Conservation (phyloP, 257 asterid species). For the Nicotiana tomentosiformis region DNA sequence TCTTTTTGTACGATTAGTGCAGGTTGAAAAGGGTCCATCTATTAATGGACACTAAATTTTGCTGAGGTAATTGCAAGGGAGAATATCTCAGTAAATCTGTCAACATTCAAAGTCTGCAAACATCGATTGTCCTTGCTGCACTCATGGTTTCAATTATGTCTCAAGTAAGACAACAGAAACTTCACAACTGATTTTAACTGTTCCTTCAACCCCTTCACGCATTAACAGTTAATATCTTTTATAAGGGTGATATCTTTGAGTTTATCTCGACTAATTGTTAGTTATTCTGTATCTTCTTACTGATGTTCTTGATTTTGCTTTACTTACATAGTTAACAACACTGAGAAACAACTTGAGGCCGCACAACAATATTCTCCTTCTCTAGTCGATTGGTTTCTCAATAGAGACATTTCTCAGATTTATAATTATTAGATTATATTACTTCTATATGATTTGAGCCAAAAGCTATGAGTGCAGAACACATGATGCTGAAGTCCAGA, state of each 20-base stretch:
- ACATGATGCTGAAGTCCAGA: not conserved
- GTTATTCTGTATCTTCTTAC: not conserved
- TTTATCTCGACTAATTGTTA: not conserved
- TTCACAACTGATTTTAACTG: not conserved
- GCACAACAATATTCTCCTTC: not conserved
- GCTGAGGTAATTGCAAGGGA: not conserved
- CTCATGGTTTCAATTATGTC: not conserved
- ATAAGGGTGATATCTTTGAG: too few species aligned
- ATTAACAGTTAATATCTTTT: not conserved
- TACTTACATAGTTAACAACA: not conserved
- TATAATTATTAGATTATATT: not conserved
- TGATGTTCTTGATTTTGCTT: not conserved
- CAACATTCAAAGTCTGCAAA: not conserved
- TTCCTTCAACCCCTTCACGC: not conserved
- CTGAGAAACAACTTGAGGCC: not conserved
- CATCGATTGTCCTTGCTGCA: not conserved
- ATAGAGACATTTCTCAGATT: not conserved
- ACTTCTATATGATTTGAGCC: not conserved
- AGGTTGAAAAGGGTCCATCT: conserved; percentile 8
- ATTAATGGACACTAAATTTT: not conserved
- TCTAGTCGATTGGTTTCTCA: not conserved
- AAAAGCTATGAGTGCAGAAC: not conserved
- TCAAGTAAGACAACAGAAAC: not conserved
- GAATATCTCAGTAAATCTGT: conserved; percentile 5
- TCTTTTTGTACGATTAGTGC: not conserved